Percentiles rank a stretch among this genome's conserved stretches.
phyloP scores from a whole-genome alignment of 441 rosid species.

The Gossypium davidsonii region DNA sequence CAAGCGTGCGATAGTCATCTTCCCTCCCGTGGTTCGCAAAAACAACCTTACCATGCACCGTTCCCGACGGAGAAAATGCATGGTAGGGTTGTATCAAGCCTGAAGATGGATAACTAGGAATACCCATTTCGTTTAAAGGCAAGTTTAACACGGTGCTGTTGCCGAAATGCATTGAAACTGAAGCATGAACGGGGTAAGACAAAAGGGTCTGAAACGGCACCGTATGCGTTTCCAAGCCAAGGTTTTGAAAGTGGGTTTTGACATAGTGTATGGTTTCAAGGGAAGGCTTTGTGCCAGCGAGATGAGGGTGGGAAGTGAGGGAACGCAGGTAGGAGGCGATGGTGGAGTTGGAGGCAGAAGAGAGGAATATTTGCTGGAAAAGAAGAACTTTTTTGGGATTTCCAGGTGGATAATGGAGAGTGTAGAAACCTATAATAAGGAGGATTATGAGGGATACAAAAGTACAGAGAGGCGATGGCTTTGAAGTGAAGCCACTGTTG shows the following conservation, averaged over 20 bases:
- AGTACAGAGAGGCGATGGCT: conserved; percentile 43
- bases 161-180: conserved; percentile 47
- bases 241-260: conserved; percentile 43
- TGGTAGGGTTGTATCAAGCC: conserved; percentile 69
- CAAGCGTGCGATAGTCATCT: conserved; percentile 62
- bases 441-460: conserved; percentile 45
- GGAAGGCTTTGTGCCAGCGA: conserved; percentile 74
- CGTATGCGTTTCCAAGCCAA: conserved; percentile 47
- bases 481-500: conserved; percentile 21
- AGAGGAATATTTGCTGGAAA: conserved; percentile 56
- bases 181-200: conserved; percentile 58
- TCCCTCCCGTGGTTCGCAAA: conserved; percentile 72
- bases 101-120: background rate
- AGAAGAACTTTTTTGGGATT: conserved; percentile 27
- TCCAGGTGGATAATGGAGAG: conserved; percentile 39
- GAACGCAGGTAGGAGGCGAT: conserved; percentile 72
- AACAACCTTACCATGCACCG: conserved; percentile 48
- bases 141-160: conserved; percentile 39
- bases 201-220: conserved; percentile 53
- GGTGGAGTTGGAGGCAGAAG: conserved; percentile 66
- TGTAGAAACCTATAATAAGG: conserved; percentile 49
- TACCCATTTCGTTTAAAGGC: conserved; percentile 38
- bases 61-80: conserved; percentile 86
- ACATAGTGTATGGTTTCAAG: conserved; percentile 49
- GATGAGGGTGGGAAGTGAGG: conserved; percentile 78